These are phyloP conservation scores for Spatholobus suberectus DNA, from an alignment of 306 rosid species.

Conservation along the genomic window DNA sequence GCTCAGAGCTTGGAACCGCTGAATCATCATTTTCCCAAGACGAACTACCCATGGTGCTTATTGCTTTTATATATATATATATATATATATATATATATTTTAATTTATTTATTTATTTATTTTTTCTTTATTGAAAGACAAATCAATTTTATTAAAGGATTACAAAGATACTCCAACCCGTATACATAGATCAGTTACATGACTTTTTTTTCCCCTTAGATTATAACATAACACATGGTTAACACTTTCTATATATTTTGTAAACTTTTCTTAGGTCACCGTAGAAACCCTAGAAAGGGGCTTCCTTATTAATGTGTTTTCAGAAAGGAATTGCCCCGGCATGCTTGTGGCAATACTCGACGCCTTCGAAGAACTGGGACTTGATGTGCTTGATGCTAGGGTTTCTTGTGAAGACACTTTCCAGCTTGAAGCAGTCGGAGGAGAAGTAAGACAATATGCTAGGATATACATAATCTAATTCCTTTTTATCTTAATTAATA, in stretches of 20 bases:
- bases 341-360: conserved; percentile 73
- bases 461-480: background rate
- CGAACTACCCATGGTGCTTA: conserved; percentile 59
- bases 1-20: conserved; percentile 55
- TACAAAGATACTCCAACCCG: background rate
- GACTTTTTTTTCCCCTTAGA: background rate
- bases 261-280: conserved; percentile 52
- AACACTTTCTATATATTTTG: background rate
- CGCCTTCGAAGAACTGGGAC: conserved; percentile 78
- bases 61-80: background rate
- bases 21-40: conserved; percentile 49
- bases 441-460: conserved; percentile 59
- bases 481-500: background rate
- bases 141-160: background rate
- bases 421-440: conserved; percentile 82
- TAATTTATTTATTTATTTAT: too few species aligned
- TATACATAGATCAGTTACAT: background rate
- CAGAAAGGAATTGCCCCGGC: conserved; percentile 71
- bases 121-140: background rate
- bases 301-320: conserved; percentile 71
- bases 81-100: too few species aligned
- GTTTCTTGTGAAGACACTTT: conserved; percentile 82
- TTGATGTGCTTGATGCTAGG: conserved; percentile 84
- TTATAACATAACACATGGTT: background rate
- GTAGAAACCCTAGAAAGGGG: conserved; percentile 81